These are phyloP conservation scores for Gossypium herbaceum DNA, from an alignment of 345 rosid genomes.

Conservation along the genomic window DNA sequence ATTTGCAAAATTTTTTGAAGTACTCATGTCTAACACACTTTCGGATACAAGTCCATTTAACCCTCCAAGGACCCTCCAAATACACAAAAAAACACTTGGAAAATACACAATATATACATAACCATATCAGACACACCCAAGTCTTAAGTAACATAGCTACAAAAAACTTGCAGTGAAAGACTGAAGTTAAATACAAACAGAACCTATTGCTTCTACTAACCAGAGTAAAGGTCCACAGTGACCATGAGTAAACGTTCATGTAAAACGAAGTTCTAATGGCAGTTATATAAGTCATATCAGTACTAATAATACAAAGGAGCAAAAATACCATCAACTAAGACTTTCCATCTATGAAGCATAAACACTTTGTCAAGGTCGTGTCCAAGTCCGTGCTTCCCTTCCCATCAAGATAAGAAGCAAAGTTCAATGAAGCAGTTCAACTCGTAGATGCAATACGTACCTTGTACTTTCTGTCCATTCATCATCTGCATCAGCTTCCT, in stretches of 20 bases:
- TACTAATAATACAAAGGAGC: too few relatives aligned
- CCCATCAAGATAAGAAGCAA: not conserved
- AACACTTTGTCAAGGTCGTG: too few relatives aligned
- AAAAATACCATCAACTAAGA: too few relatives aligned
- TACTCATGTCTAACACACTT: too few relatives aligned
- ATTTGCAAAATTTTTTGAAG: too few relatives aligned
- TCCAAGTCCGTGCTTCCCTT: not conserved
- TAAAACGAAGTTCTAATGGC: not conserved
- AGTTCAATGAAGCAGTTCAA: not conserved
- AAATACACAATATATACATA: too few relatives aligned
- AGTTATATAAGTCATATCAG: not conserved
- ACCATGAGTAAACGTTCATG: not conserved
- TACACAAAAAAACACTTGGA: too few relatives aligned
- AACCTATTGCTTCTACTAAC: not conserved
- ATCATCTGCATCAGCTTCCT: constrained; percentile 97
- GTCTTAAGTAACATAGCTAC: too few relatives aligned
- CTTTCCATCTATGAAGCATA: too few relatives aligned
- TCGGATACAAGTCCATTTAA: too few relatives aligned
- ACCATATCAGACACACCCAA: too few relatives aligned
- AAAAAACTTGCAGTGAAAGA: constrained; percentile 1
- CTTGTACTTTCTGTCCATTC: constrained; percentile 94
- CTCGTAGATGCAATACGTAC: constrained; percentile 29
- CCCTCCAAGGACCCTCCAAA: too few relatives aligned
- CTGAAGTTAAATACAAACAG: not conserved
- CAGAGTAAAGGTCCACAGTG: not conserved